phyloP scores from a whole-genome alignment of 257 asterid genomes.

The Petunia axillaris region DNA sequence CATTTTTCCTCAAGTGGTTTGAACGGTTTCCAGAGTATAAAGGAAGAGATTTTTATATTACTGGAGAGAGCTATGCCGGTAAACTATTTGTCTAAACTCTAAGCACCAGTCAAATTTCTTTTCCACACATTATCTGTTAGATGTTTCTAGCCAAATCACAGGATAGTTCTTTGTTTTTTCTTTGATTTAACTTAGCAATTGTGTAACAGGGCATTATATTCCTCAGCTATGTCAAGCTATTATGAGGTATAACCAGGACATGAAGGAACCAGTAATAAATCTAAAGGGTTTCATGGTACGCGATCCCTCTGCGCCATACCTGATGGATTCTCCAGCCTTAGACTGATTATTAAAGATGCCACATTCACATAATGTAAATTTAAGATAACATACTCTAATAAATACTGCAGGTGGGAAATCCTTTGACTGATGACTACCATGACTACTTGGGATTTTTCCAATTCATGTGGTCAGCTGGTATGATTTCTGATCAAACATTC shows the following conservation, averaged over 20 bases:
- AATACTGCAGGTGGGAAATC: conserved; percentile 84
- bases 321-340: too few relatives aligned
- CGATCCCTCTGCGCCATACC: background rate
- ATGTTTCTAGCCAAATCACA: too few relatives aligned
- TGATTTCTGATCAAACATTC: conserved; percentile 94
- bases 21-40: conserved; percentile 88
- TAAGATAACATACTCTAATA: background rate
- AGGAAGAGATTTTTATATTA: conserved; percentile 77
- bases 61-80: conserved; percentile 99
- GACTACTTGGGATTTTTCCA: conserved; percentile 83
- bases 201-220: conserved; percentile 80
- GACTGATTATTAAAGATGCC: background rate
- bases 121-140: background rate
- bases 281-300: conserved; percentile 93
- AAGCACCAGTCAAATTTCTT: background rate
- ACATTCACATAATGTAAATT: background rate
- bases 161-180: too few relatives aligned
- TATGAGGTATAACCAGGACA: conserved; percentile 60
- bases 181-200: background rate
- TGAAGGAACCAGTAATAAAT: conserved; percentile 57
- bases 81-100: conserved; percentile 24
- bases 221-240: conserved; percentile 95
- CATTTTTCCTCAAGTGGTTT: conserved; percentile 75
- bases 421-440: conserved; percentile 81
- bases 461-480: conserved; percentile 85